Evolutionary conservation across 2,329 filamentous ascomycete species (phyloP).

Genomic region (Pseudogymnoascus pannorum): DNA sequence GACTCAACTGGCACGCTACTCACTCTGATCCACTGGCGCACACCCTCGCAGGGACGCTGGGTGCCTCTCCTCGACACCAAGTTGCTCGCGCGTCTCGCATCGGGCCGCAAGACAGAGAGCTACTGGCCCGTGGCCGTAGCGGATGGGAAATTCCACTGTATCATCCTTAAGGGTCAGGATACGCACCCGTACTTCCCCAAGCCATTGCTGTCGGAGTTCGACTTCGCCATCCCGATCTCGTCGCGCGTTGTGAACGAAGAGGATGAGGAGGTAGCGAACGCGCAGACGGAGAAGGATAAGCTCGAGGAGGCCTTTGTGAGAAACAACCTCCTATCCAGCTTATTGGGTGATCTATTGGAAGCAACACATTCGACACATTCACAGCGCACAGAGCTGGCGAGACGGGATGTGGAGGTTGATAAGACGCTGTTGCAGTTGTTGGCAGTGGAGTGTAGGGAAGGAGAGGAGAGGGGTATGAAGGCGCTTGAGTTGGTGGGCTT

Average conservation of each 20-base stretch:
- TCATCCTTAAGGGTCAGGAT: slow-evolving; percentile 95
- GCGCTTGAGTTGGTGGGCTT: slow-evolving; percentile 83
- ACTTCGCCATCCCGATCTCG: slow-evolving; percentile 76
- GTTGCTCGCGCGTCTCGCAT: slow-evolving; percentile 70
- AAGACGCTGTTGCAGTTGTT: slow-evolving; percentile 85
- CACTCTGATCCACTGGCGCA: slow-evolving; percentile 85
- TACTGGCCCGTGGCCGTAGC: slow-evolving; percentile 97
- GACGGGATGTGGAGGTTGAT: slow-evolving; percentile 77
- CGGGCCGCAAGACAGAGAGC: slow-evolving; percentile 76
- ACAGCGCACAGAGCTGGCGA: slow-evolving; percentile 60
- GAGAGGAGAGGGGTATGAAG: slow-evolving; percentile 90
- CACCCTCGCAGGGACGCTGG: slow-evolving; percentile 78
- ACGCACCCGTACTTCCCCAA: slow-evolving; percentile 88
- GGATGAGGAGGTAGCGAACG: slow-evolving; percentile 31
- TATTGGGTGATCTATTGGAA: slow-evolving; percentile 68
- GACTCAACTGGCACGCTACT: slow-evolving; percentile 86
- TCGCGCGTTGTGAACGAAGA: slow-evolving; percentile 38
- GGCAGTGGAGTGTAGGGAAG: slow-evolving; percentile 81
- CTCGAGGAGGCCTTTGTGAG: slow-evolving; percentile 81
- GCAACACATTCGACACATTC: slow-evolving; percentile 56
- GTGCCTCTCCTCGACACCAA: slow-evolving; percentile 87
- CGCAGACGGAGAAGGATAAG: slow-evolving; percentile 44
- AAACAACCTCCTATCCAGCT: slow-evolving; percentile 60
- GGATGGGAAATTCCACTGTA: slow-evolving; percentile 90
- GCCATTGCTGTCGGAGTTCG: slow-evolving; percentile 85